A percentile compares a stretch with the other conserved stretches of the same genome.
phyloP scores from a whole-genome alignment of 352 stramenopile genomes.

The Globisporangium camurandrum region DNA sequence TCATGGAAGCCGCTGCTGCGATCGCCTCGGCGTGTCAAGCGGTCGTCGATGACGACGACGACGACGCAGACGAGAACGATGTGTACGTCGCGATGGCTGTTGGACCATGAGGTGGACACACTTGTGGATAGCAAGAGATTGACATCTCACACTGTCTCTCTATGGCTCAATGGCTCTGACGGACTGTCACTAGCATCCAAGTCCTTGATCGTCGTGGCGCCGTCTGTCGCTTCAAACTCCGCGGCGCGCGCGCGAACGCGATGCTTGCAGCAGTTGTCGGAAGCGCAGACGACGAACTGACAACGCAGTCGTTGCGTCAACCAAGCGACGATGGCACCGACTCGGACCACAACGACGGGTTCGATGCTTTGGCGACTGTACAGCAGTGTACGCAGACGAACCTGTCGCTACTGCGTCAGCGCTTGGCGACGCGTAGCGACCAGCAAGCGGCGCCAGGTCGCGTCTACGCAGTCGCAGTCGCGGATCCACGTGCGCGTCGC shows the following conservation, averaged over 20 bases:
- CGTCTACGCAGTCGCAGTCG: slow-evolving; percentile 28
- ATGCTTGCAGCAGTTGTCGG: slow-evolving; percentile 22
- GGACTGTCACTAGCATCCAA: slow-evolving; percentile 24
- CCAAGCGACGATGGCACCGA: slow-evolving; percentile 1
- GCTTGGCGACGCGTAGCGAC: neutral
- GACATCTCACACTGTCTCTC: neutral
- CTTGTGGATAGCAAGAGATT: neutral
- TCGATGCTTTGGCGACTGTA: slow-evolving; percentile 6
- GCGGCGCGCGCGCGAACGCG: slow-evolving; percentile 35
- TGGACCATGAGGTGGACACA: neutral
- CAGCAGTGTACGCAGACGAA: slow-evolving; percentile 11
- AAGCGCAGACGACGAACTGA: slow-evolving; percentile 14
- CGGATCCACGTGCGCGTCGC: slow-evolving; percentile 41
- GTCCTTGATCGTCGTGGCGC: slow-evolving; percentile 64
- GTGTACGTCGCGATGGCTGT: slow-evolving; percentile 10
- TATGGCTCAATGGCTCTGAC: neutral
- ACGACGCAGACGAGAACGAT: slow-evolving; percentile 16
- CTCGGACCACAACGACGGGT: slow-evolving; percentile 55
- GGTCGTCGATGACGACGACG: slow-evolving; percentile 21
- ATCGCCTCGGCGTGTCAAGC: slow-evolving; percentile 47
- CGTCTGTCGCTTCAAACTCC: slow-evolving; percentile 54
- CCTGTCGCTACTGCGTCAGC: slow-evolving; percentile 2
- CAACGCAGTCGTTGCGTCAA: too few species aligned
- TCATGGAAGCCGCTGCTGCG: slow-evolving; percentile 58
- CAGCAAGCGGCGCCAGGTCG: too few species aligned